phyloP scores from a whole-genome alignment of 2,329 filamentous ascomycete species.

The Trichoderma sp. region DNA sequence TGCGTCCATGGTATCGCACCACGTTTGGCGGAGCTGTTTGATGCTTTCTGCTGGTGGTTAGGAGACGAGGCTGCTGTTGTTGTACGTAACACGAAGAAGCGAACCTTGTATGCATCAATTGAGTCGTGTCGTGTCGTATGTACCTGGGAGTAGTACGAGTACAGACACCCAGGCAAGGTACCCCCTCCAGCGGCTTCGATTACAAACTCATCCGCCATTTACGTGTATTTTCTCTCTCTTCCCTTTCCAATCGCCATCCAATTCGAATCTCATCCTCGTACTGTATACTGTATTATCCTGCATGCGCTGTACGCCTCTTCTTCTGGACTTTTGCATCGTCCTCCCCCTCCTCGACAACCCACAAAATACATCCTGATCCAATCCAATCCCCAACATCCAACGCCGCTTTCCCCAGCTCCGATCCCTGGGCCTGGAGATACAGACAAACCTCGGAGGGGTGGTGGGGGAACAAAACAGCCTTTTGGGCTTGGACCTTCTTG shows the following conservation, averaged over 20 bases:
- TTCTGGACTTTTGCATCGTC: not conserved
- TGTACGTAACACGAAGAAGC: conserved; percentile 2
- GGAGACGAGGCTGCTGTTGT: not conserved
- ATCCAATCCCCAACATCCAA: not conserved
- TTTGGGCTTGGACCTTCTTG: not conserved
- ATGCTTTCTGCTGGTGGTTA: not conserved
- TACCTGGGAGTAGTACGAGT: not conserved
- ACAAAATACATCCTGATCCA: not conserved
- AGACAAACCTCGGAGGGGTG: not conserved
- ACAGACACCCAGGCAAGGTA: not conserved
- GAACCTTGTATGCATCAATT: not conserved
- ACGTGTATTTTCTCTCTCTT: not conserved
- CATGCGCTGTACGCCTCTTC: not conserved
- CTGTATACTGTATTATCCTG: not conserved
- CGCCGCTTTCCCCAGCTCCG: not conserved
- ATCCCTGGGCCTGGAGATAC: not conserved
- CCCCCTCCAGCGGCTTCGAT: not conserved
- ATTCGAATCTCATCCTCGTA: not conserved
- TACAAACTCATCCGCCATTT: not conserved
- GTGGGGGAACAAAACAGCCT: not conserved
- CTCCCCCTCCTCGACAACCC: not conserved
- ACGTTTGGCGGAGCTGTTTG: not conserved
- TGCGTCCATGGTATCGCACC: not conserved
- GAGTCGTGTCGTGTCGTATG: not conserved
- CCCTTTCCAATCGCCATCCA: not conserved